Conservation (phyloP, 139 green algal species). For the Haematococcus lacustris region DNA sequence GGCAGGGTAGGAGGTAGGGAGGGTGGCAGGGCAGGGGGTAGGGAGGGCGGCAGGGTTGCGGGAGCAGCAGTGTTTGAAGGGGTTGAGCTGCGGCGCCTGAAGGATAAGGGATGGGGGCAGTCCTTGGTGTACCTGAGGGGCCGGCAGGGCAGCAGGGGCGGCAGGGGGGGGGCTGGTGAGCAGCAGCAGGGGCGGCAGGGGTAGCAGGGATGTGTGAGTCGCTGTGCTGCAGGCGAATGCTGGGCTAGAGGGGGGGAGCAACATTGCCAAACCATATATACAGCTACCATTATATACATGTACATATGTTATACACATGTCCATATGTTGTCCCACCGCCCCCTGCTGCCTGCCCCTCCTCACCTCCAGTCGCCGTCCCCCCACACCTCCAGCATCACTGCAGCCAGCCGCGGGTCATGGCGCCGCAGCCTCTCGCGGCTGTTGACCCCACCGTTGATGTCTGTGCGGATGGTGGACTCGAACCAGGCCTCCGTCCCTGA, state of each 20-base stretch:
- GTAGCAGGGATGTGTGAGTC: not conserved
- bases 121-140: slow-evolving; percentile 13
- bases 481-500: slow-evolving; percentile 69
- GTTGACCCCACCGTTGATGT: slow-evolving; percentile 64
- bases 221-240: not conserved
- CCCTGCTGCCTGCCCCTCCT: not conserved
- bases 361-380: slow-evolving; percentile 30
- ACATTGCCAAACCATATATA: not conserved
- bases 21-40: too few relatives aligned
- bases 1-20: too few relatives aligned
- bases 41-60: too few relatives aligned
- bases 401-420: slow-evolving; percentile 54
- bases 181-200: not conserved
- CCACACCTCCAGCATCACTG: slow-evolving; percentile 33
- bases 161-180: not conserved
- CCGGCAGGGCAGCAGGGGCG: too few relatives aligned
- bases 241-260: not conserved
- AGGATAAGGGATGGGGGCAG: slow-evolving; percentile 16
- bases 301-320: too few relatives aligned
- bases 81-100: slow-evolving; percentile 8
- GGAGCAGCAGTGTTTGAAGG: too few relatives aligned
- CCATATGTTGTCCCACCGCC: too few relatives aligned
- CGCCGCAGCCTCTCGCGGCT: slow-evolving; percentile 43
- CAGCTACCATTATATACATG: not conserved
- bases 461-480: slow-evolving; percentile 45